Base-by-base conservation (phyloP, 1,139 yeast species). In the Hyphopichia fennica region DNA sequence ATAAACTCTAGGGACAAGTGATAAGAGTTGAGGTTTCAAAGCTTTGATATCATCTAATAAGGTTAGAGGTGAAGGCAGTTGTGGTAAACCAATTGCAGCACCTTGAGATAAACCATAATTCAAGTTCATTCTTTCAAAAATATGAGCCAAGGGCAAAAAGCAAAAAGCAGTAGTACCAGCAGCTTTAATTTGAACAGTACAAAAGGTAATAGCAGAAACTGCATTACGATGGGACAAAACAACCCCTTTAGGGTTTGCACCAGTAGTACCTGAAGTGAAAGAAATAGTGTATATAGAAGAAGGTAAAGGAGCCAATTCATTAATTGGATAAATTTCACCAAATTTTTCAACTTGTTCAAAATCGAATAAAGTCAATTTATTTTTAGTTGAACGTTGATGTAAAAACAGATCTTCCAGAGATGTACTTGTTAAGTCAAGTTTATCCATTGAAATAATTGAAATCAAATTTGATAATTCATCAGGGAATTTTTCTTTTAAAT, bases 81-180 rank as follows among this genome's bases (percentile, higher is more conserved):
- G 72, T 2, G 79, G 78, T 57, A 72, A 67, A 4, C 75, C 75
- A 34, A 74, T 50, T 9, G 67, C 58, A 14, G 59, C 49, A 27
- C 72, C 74, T 34, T 48, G 36, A 11, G 63, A 51, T 14, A 63
- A 43, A 11, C 58, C 57, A 37, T 51, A 53, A 13, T 54, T 46
- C 29, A 65, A 42, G 29, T 58, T 56, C 60, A 62, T 62, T 45
- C 77, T 57, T 48, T 84, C 87, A 56, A 77, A 84, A 47, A 85
- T 84, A 58, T 85, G 91, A 1, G 91, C 89, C 54, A 82, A 66
- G 0, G 90, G 90, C 43, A 84, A 69, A 58, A 81, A 80, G 44
- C 78, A 51, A 53, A 54, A 53, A 16, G n/a, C 25, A 4, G 9
- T 15, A 2, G 50, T 38, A 28, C 35, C 38, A 11, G 38, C 6